Evolutionary conservation across 2,329 filamentous ascomycete genomes (phyloP).

Genomic region (Pleomassaria siparia): DNA sequence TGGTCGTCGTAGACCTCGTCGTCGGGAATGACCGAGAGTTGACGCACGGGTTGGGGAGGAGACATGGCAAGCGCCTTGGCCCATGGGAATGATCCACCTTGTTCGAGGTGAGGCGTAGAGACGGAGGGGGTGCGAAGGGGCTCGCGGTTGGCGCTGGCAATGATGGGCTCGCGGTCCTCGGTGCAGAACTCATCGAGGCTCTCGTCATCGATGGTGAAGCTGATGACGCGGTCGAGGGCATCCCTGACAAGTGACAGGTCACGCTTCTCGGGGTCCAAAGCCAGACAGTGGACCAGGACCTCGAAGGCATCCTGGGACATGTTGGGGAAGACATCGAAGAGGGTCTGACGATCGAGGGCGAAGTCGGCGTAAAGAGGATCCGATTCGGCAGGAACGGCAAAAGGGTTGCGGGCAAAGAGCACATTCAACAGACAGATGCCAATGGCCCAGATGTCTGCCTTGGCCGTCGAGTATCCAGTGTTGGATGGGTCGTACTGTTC

Average conservation of each 20-base stretch:
- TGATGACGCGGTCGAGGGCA: constrained; percentile 76
- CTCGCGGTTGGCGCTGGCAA: constrained; percentile 84
- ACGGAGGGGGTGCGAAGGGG: constrained; percentile 94
- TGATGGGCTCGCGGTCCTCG: constrained; percentile 72
- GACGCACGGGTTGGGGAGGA: constrained; percentile 69
- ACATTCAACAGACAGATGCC: constrained; percentile 96
- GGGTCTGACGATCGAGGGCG: constrained; percentile 85
- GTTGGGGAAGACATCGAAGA: constrained; percentile 97
- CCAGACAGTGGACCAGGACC: constrained; percentile 87
- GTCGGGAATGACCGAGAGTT: constrained; percentile 82
- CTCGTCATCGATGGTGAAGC: constrained; percentile 94
- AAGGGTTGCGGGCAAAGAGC: constrained; percentile 94
- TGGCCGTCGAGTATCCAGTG: constrained; percentile 85
- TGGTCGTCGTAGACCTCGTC: constrained; percentile 81
- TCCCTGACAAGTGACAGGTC: constrained; percentile 77
- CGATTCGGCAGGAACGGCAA: constrained; percentile 84
- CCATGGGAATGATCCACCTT: constrained; percentile 86
- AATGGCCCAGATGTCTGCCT: constrained; percentile 96
- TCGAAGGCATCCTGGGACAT: constrained; percentile 99
- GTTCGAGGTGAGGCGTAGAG: constrained; percentile 79
- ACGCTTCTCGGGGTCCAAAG: constrained; percentile 85
- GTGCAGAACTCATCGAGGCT: constrained; percentile 90
- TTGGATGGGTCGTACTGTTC: constrained; percentile 93
- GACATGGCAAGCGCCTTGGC: constrained; percentile 82
- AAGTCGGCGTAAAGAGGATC: constrained; percentile 94